Conservation (phyloP, 2,329 filamentous ascomycete genomes). For the Cordyceps javanica region DNA sequence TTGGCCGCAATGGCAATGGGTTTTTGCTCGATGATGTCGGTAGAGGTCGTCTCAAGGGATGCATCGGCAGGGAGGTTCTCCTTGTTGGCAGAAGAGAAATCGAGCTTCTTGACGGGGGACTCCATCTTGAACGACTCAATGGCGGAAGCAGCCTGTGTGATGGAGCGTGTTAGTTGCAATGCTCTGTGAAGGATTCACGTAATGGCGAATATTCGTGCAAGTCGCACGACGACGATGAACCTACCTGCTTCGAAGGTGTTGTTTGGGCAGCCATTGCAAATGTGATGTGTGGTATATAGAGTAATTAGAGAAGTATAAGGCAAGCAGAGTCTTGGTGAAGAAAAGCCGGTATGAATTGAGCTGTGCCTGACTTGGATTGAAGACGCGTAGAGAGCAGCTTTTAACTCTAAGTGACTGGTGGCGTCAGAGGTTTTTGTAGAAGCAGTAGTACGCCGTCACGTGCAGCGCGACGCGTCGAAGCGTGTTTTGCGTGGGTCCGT, state of each 20-base stretch:
- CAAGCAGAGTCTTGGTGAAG: constrained; percentile 15
- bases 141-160: constrained; percentile 69
- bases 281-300: constrained; percentile 11
- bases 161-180: constrained; percentile 26
- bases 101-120: constrained; percentile 83
- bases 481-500: constrained; percentile 20
- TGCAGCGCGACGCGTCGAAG: constrained; percentile 29
- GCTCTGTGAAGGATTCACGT: neutral
- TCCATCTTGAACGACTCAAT: constrained; percentile 90
- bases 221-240: constrained; percentile 24
- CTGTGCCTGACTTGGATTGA: constrained; percentile 19
- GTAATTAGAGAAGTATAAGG: constrained; percentile 5
- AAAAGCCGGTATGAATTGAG: constrained; percentile 17
- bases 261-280: constrained; percentile 68
- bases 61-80: constrained; percentile 62
- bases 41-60: constrained; percentile 40
- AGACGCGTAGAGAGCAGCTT: constrained; percentile 23
- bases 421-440: constrained; percentile 34
- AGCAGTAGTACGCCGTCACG: constrained; percentile 31
- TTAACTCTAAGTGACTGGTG: constrained; percentile 17
- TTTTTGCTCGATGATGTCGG: constrained; percentile 53
- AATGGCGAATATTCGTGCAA: neutral
- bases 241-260: constrained; percentile 54
- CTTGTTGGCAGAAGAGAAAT: constrained; percentile 69
- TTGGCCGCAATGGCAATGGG: constrained; percentile 40